A percentile compares a stretch with the other conserved stretches of the same genome.
phyloP scores from a whole-genome alignment of 345 rosid genomes.

The Reutealis trisperma region DNA sequence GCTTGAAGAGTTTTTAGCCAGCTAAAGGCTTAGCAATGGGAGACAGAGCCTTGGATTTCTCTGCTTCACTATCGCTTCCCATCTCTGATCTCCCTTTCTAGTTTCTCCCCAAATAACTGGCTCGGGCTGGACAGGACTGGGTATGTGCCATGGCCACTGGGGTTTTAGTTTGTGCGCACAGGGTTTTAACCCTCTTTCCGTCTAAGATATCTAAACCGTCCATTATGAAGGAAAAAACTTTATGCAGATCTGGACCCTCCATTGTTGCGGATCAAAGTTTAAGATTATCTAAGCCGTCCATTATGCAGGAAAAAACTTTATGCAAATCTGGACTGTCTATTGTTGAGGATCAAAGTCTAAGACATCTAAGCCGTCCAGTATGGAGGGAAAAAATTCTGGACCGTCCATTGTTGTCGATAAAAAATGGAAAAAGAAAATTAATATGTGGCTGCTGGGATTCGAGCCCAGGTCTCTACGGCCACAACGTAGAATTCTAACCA shows the following conservation, averaged over 20 bases:
- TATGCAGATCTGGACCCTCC: too few relatives aligned
- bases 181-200: background rate
- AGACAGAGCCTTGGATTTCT: background rate
- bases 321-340: too few relatives aligned
- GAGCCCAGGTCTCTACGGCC: slow-evolving; percentile 91
- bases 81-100: background rate
- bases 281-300: background rate
- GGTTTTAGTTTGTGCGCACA: background rate
- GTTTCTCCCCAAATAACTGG: too few relatives aligned
- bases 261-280: too few relatives aligned
- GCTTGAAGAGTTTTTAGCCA: background rate
- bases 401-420: too few relatives aligned
- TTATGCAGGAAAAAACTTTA: background rate
- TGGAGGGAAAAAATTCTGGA: too few relatives aligned
- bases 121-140: too few relatives aligned
- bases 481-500: slow-evolving; percentile 77
- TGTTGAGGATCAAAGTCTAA: too few relatives aligned
- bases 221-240: background rate
- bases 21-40: background rate
- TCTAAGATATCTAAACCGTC: background rate
- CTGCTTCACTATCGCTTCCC: background rate
- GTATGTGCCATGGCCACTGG: too few relatives aligned
- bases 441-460: slow-evolving; percentile 81
- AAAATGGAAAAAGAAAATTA: too few relatives aligned
- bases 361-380: too few relatives aligned